Evolutionary conservation across 1,284 basidiomycete genomes (phyloP).

Genomic region (Psilocybe mexicana): DNA sequence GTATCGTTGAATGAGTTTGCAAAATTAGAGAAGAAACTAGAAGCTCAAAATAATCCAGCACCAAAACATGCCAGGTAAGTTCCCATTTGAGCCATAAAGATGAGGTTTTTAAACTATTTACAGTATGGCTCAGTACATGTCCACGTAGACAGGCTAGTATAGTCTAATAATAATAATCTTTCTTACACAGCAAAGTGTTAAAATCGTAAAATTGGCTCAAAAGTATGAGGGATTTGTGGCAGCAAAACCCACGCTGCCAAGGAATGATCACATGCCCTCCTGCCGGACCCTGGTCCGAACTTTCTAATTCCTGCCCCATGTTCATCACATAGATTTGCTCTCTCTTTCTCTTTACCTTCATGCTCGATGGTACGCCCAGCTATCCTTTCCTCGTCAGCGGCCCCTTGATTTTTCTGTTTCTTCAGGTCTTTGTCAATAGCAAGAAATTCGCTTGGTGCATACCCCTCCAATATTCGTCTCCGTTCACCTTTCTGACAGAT

Average conservation of each 20-base stretch:
- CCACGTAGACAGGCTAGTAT: conserved; percentile 38
- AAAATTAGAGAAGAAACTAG: conserved; percentile 84
- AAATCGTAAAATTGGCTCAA: neutral
- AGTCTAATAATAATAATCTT: neutral
- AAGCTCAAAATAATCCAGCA: conserved; percentile 35
- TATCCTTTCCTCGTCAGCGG: neutral
- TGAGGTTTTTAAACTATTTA: conserved; percentile 6
- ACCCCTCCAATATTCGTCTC: conserved; percentile 1
- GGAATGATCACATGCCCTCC: conserved; percentile 20
- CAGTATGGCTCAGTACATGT: conserved; percentile 80
- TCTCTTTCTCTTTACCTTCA: neutral
- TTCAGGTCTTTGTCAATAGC: conserved; percentile 70
- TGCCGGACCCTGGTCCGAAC: neutral
- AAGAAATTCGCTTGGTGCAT: conserved; percentile 82
- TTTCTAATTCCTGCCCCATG: neutral
- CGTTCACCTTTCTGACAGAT: neutral
- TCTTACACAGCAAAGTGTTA: neutral
- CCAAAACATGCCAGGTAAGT: conserved; percentile 44
- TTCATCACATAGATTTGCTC: conserved; percentile 1
- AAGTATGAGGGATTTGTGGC: neutral
- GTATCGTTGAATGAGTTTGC: conserved; percentile 90
- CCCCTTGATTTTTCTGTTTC: neutral
- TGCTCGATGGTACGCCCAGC: conserved; percentile 11
- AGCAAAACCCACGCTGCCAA: conserved; percentile 23
- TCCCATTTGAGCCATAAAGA: neutral